Evolutionary conservation across 2,329 filamentous ascomycete species (phyloP), one percentile per base, ranked within the genome.

Genomic region (Claviceps arundinis): DNA sequence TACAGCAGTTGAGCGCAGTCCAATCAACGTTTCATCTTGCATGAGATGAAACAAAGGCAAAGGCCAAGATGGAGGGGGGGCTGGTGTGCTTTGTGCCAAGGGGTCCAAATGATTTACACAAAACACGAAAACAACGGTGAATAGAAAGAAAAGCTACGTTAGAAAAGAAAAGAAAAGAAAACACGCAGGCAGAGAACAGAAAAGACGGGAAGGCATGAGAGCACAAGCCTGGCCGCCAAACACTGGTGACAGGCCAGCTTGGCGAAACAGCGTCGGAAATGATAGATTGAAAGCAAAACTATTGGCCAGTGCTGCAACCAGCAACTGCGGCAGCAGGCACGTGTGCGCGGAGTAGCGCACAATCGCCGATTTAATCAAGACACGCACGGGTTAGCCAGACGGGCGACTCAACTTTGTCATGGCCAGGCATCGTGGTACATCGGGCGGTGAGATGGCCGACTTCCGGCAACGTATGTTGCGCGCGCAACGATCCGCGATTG

Each of bases 281-380:
- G 40, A 43, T 37, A 26, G 43, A 19, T 22, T 44, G 26, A 44
- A 26, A n/a, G 26, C 26, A 37, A 37, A 34, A n/a, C 30, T 34
- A 53, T 53, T 53, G 48, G 52, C 45, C 52, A 53, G 52, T 37
- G 47, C 17, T 30, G 24, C 51, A 43, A 45, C 24, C 40, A 47
- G 46, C 2, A 17, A 49, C 24, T n/a, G 11, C 37, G 47, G 42
- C 47, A 16, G 14, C 24, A 50, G 37, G 44, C 50, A 52, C 37
- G 44, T 48, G 48, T 50, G 48, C 37, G 38, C 43, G n/a, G n/a
- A 47, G 52, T 50, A 47, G 40, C 43, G 30, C 30, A 34, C 30
- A 34, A 34, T 34, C 30, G 11, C 30, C 30, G 9, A 11, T 34
- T 34, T 4, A 34, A 34, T 34, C 30, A 11, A 34, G 30, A 34